Percentiles rank a stretch among this genome's conserved stretches.
Conservation (phyloP, 2,329 filamentous ascomycete genomes). For the Byssothecium circinans region DNA sequence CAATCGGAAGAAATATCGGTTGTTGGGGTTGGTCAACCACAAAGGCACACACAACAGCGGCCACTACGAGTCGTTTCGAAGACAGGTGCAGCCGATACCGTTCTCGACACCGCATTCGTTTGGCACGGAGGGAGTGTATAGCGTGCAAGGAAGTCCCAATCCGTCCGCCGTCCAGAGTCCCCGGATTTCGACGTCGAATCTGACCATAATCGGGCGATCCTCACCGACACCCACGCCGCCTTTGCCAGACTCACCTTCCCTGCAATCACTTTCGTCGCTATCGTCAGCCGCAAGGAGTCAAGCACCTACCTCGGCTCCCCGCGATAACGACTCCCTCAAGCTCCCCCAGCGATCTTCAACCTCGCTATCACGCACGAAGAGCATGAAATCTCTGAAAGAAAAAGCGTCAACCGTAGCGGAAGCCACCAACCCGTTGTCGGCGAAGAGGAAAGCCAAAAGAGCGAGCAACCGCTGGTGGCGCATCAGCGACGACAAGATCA, state of each 20-base stretch:
- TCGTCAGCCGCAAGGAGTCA: conserved; percentile 29
- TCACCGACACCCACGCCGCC: conserved; percentile 29
- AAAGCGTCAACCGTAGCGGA: conserved; percentile 34
- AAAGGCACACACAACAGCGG: conserved; percentile 95
- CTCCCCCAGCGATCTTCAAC: conserved; percentile 19
- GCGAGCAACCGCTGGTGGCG: conserved; percentile 87
- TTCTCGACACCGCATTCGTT: conserved; percentile 83
- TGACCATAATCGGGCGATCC: conserved; percentile 21
- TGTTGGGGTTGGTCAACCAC: conserved; percentile 87
- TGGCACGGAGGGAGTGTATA: conserved; percentile 73
- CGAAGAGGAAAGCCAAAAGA: conserved; percentile 60
- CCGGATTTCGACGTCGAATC: conserved; percentile 42
- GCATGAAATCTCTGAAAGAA: conserved; percentile 35
- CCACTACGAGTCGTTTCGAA: conserved; percentile 93
- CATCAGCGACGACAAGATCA: conserved; percentile 95
- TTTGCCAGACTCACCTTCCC: conserved; percentile 33
- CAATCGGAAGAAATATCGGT: conserved; percentile 75
- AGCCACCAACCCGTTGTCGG: conserved; percentile 36
- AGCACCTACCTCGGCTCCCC: conserved; percentile 20
- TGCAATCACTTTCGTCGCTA: conserved; percentile 37
- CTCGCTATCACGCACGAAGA: conserved; percentile 23
- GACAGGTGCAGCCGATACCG: conserved; percentile 77
- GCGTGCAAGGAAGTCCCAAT: conserved; percentile 56
- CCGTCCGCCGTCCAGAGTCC: conserved; percentile 54
- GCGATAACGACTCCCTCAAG: conserved; percentile 26